Evolutionary conservation across 1,284 basidiomycete genomes (phyloP).

Genomic region (Cryptococcus amylolentus): DNA sequence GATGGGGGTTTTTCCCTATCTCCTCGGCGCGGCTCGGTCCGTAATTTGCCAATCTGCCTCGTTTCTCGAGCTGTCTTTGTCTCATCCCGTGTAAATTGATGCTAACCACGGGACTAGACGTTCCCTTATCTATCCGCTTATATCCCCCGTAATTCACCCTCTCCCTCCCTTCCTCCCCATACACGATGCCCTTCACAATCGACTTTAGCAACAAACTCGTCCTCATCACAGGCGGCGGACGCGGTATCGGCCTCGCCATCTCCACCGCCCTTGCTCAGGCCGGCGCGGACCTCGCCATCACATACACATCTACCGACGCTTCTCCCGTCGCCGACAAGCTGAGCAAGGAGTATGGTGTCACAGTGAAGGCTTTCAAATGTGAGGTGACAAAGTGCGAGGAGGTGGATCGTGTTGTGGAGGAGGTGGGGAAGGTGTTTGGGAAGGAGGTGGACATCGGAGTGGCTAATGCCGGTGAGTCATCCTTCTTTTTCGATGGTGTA

Average conservation of each 20-base stretch:
- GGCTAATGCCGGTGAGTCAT: conserved; percentile 27
- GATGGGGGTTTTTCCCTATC: no score
- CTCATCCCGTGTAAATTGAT: no score
- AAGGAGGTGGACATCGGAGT: conserved; percentile 39
- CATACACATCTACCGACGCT: conserved; percentile 42
- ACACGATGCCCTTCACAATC: conserved; percentile 8
- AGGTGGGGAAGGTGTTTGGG: conserved; percentile 26
- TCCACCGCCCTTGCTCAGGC: conserved; percentile 52
- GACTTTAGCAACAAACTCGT: conserved; percentile 11
- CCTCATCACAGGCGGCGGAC: conserved; percentile 14
- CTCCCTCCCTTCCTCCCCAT: background rate
- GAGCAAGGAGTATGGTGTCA: conserved; percentile 23
- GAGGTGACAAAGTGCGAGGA: conserved; percentile 25
- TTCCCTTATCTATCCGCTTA: no score
- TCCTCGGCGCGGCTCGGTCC: no score
- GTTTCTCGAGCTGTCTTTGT: no score
- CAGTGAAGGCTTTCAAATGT: conserved; percentile 40
- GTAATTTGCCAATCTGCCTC: no score
- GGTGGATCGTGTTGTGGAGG: conserved; percentile 31
- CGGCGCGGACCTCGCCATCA: conserved; percentile 42
- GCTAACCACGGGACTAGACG: no score
- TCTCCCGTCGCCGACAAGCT: conserved; percentile 23
- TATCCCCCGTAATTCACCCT: no score
- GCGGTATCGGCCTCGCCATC: conserved; percentile 54
- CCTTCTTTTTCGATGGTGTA: background rate